Evolutionary conservation across 148 eudicot species (phyloP).

Genomic region (Fagopyrum homotropicum): DNA sequence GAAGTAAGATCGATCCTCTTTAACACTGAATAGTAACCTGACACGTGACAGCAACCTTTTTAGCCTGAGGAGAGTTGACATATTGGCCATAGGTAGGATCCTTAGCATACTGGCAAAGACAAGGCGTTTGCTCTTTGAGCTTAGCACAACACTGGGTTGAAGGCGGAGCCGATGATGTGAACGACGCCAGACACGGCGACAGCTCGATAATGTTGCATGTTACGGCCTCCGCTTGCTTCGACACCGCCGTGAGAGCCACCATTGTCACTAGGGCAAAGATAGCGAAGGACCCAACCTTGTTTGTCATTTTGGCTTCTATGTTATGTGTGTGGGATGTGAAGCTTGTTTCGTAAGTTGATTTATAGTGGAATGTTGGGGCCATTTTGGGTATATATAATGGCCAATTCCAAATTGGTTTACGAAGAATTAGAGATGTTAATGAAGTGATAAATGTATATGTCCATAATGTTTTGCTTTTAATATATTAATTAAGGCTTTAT

Average conservation of each 20-base stretch:
- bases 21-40: background rate
- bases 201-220: slow-evolving; percentile 38
- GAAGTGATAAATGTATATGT: no score
- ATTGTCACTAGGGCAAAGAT: background rate
- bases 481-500: no score
- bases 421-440: no score
- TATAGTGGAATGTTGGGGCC: background rate
- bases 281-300: background rate
- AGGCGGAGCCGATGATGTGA: slow-evolving; percentile 29
- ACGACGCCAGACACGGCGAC: slow-evolving; percentile 31
- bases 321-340: background rate
- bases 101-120: slow-evolving; percentile 54
- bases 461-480: no score
- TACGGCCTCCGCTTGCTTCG: slow-evolving; percentile 13
- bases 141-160: slow-evolving; percentile 38
- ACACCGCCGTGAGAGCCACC: background rate
- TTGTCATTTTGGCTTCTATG: background rate
- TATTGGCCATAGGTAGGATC: slow-evolving; percentile 36
- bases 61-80: slow-evolving; percentile 43
- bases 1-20: background rate
- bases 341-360: background rate
- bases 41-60: slow-evolving; percentile 25
- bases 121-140: slow-evolving; percentile 45
- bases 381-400: background rate
- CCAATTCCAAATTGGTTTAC: background rate